Evolutionary conservation across 345 rosid genomes (phyloP), one percentile per base, ranked within the genome.

Genomic region (Linum lewisii): DNA sequence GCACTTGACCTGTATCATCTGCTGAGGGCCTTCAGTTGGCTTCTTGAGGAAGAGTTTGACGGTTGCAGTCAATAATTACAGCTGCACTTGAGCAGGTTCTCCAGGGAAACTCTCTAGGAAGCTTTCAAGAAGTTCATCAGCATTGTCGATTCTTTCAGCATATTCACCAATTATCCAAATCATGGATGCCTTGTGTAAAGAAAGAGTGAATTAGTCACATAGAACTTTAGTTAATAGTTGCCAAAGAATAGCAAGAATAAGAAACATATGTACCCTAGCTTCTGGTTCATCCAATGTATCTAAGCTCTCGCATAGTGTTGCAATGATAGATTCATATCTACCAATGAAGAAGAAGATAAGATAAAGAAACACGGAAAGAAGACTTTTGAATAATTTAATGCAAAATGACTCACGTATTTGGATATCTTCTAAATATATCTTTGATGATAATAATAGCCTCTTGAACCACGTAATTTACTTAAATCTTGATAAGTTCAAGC

Each of bases 151-250:
- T 81, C 99, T 84, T 79, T 94, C 99, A 10, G 99, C 99, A 79
- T 94, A 94, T 77, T 94, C 99, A 63, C 99, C 99, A 76, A 94
- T 90, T 69, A 94, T 94, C 99, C 99, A 94, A 69, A 94, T 90
- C 99, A 94, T 94, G 58, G 99, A 94, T 56, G 99, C 96, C 99
- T 94, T 75, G 15, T 47, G 47, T 55, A 24, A 51, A 52, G 57
- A 37, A 63, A 61, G 69, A 58, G 6, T 51, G 23, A 21, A 44
- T 29, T 54, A 32, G 59, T 36, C 37, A 42, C 9, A 65, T 16
- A 20, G 15, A 44, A 20, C 42, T 57, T 62, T 29, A 57, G 61
- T 58, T 42, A 18, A 53, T 3, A 60, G 29, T 58, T 25, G 24
- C 23, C 37, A 44, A 32, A 58, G 52, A 58, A 60, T 29, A 26